Evolutionary conservation across 2,329 filamentous ascomycete genomes (phyloP), one percentile per base, ranked within the genome.

Genomic region (Rutstroemia sydowiana): DNA sequence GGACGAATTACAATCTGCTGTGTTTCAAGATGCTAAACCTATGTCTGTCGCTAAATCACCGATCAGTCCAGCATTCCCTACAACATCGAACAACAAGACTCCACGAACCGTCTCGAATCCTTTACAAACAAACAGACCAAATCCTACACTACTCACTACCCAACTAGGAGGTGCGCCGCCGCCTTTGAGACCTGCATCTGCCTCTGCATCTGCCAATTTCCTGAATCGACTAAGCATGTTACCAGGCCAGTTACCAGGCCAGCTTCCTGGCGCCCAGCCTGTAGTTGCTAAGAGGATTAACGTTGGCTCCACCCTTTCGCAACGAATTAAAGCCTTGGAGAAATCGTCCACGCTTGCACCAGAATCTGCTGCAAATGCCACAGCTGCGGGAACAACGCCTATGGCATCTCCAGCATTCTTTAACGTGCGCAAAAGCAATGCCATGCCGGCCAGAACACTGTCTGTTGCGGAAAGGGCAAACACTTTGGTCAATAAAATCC

Each of bases 241-340:
- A n/a, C n/a, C n/a, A n/a, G n/a, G n/a, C n/a, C n/a, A n/a, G n/a
- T n/a, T n/a, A n/a, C n/a, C n/a, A n/a, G n/a, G 77, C 56, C 78
- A 80, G 59, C 69, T 73, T 28, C 66, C 61, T 37, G 48, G 70
- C n/a, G 69, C 36, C 3, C 14, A 77, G 13, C 75, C 76, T 47
- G 64, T 85, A 45, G 72, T 76, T 28, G 3, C 43, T 3, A 89
- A 87, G 66, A 95, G 91, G 66, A 77, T 84, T 58, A 93, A 88
- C 62, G 79, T 97, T 21, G 91, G 89, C 7, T 90, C 87, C 8
- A 90, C 88, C 60, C 96, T 98, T 55, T 95, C 92, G 3, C 88
- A 92, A 67, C 85, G 93, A 39, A 97, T 97, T 67, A 95, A 95
- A 69, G 90, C 91, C 6, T 74, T 98, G 48, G 88, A 95, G 65